A percentile compares a stretch with the other conserved stretches of the same genome.
Evolutionary conservation across 441 rosid genomes (phyloP).

Genomic region (Biscutella laevigata): DNA sequence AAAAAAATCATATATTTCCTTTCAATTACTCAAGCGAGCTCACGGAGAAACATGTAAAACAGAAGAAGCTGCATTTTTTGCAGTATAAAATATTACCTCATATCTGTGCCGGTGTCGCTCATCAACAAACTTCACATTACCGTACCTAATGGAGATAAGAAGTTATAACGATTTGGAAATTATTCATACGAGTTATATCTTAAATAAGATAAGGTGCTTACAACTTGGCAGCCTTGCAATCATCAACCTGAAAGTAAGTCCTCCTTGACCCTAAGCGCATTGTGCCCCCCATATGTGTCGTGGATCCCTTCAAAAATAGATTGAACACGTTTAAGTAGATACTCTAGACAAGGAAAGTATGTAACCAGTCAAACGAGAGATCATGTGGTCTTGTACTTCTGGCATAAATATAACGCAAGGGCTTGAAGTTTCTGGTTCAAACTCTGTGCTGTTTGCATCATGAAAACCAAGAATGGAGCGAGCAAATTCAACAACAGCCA

Average conservation of each 20-base stretch:
- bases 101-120: conserved; percentile 95
- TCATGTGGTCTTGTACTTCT: conserved; percentile 39
- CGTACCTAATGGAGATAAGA: conserved; percentile 41
- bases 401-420: conserved; percentile 97
- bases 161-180: background rate
- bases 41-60: background rate
- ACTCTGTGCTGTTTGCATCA: conserved; percentile 89
- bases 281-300: conserved; percentile 93
- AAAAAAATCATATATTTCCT: background rate
- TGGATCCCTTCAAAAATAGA: conserved; percentile 48
- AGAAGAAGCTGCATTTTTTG: background rate
- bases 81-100: conserved; percentile 40
- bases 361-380: conserved; percentile 1
- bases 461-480: conserved; percentile 64
- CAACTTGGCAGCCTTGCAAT: conserved; percentile 77
- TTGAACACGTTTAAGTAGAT: background rate
- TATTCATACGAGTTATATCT: background rate
- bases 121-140: conserved; percentile 51
- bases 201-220: conserved; percentile 25
- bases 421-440: conserved; percentile 57
- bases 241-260: conserved; percentile 57
- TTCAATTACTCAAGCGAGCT: background rate
- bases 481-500: conserved; percentile 90
- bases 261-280: conserved; percentile 90
- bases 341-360: background rate